Evolutionary conservation across 2,329 filamentous ascomycete genomes (phyloP), one percentile per base, ranked within the genome.

Genomic region (Scedosporium dehoogii): DNA sequence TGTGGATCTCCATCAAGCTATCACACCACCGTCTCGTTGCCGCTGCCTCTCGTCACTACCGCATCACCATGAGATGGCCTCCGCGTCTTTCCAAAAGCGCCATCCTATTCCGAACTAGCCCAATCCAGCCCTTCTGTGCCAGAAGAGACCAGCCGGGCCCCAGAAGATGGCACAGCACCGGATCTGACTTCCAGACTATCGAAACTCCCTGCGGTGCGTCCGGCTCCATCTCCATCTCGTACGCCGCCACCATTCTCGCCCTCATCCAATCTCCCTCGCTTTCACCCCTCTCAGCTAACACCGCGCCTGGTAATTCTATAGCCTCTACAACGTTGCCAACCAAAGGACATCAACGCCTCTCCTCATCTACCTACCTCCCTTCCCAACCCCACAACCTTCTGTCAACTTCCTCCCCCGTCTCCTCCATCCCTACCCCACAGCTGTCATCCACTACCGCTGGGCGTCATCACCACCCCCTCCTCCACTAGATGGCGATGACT

Each of bases 361-460:
- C 51, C 69, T 85, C 14, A 71, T 87, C 51, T 81, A 85, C 69
- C 71, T 87, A 0, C 85, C 85, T 5, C 75, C 81, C 0, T 77
- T 75, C 56, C 73, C 80, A 12, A 70, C 72, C 38, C 63, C 64
- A 6, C 64, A 72, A 59, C 64, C 66, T 6, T 64, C 68, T 2
- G 65, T 66, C 12, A 62, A 67, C 9, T 63, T 72, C 38, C 66
- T 81, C 25, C 77, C 80, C 29, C 66, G 65, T 9, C 81, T 79
- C 63, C 71, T 79, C 38, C 72, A 69, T 12, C 70, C 70, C 14
- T 74, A 74, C 42, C 77, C 83, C 1, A 76, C 82, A 0, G 83
- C 79, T 5, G 78, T 78, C 62, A 82, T 87, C 68, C 81, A 85
- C 68, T 87, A 87, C 69, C 77, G 84, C 16, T 87, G 85, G 85